phyloP scores from a whole-genome alignment of 805 yeast species.

The Zygosaccharomyces kombuchaensis region DNA sequence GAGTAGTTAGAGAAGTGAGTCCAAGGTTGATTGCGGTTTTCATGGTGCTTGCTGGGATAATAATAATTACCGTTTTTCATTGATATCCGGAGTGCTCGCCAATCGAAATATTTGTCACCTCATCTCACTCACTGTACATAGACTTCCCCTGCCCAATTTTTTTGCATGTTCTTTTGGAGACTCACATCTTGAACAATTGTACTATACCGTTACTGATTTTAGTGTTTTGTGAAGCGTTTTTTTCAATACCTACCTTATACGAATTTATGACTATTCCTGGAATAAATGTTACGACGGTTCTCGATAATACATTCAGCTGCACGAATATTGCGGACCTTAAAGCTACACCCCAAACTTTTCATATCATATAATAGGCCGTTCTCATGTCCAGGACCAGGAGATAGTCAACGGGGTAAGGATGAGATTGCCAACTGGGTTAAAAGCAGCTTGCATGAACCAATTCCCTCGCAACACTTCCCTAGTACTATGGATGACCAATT shows the following conservation, averaged over 20 bases:
- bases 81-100: background rate
- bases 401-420: conserved; percentile 10
- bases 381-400: conserved; percentile 6
- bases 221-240: background rate
- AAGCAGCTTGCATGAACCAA: conserved; percentile 13
- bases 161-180: conserved; percentile 1
- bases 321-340: conserved; percentile 7
- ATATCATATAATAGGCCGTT: conserved; percentile 5
- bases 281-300: conserved; percentile 15
- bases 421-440: conserved; percentile 19
- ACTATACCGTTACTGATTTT: background rate
- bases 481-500: background rate
- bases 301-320: conserved; percentile 8
- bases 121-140: conserved; percentile 2
- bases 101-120: background rate
- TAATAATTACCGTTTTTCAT: background rate
- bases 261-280: conserved; percentile 5
- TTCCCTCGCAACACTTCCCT: conserved; percentile 10
- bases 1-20: background rate
- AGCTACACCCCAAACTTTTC: background rate
- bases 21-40: background rate
- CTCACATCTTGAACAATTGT: background rate
- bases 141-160: background rate
- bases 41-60: background rate
- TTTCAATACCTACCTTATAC: background rate